Evolutionary conservation across 1,284 basidiomycete genomes (phyloP), one percentile per base, ranked within the genome.

Genomic region (Cryptococcus deneoformans): DNA sequence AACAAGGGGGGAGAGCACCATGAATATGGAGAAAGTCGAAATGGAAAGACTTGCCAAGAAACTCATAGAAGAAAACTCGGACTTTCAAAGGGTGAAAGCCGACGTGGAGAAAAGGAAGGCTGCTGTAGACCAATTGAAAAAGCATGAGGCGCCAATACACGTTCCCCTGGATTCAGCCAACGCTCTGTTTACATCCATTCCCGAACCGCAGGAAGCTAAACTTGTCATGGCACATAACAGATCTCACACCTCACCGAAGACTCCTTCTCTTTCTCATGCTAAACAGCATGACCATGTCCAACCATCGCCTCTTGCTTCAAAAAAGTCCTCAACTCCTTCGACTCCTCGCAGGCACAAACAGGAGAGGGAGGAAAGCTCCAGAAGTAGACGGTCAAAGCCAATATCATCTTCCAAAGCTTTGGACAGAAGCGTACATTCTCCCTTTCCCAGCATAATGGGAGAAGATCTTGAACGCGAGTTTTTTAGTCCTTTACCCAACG

Each of bases 371-470:
- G 24, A 42, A 24, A 16, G n/a, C 2, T 46, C 50, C n/a, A 52
- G 16, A 16, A 12, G 16, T 35, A 48, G n/a, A 24, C 48, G 20
- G 37, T 16, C 37, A 14, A 56, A 53, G 24, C 48, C 57, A 11
- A 54, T 51, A 36, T 9, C 56, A 57, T 10, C 44, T 46, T 20
- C n/a, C 37, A 6, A 43, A 16, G 36, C 11, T 16, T 7, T 36
- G 16, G 34, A 16, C 4, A 69, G 66, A 35, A 71, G 64, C 0
- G 81, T 82, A 43, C 81, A 58, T 3, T 77, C 85, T 0, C 87
- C 89, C 0, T 91, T 92, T 79, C 90, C 90, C 1, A 84, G 85
- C 59, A 91, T 92, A 51, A 84, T 86, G 12, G 87, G 88, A 9
- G 84, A 84, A 47, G 84, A 82, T 43, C 81, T 91, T 46, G 90